Evolutionary conservation across 371 early-diverging fungal species (phyloP).

Genomic region (Mycotypha africana): DNA sequence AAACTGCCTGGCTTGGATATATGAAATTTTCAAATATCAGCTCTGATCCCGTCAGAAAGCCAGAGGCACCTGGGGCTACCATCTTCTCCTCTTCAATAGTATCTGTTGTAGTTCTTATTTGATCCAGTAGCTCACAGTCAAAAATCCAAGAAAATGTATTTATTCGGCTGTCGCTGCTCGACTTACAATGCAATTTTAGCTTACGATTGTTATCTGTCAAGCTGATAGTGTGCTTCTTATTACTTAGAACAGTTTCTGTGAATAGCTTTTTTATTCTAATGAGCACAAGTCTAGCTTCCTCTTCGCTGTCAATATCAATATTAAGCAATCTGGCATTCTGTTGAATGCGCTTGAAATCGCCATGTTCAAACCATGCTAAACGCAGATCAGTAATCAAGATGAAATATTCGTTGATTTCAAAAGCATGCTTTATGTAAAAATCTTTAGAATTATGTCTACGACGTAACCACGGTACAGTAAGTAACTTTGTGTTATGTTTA

Average conservation of each 20-base stretch:
- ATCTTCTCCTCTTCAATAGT: no score
- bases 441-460: background rate
- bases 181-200: background rate
- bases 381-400: constrained; percentile 7
- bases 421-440: constrained; percentile 13
- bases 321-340: background rate
- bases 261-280: background rate
- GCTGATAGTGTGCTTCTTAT: background rate
- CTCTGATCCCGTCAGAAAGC: constrained; percentile 4
- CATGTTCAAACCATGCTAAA: constrained; percentile 17
- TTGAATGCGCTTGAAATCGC: constrained; percentile 4
- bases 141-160: background rate
- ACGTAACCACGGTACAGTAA: constrained; percentile 1
- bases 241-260: background rate
- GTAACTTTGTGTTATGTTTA: background rate
- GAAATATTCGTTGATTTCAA: constrained; percentile 5
- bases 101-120: background rate
- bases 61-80: background rate
- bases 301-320: constrained; percentile 10
- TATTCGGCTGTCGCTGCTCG: background rate
- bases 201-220: background rate
- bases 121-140: background rate
- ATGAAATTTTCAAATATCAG: constrained; percentile 10
- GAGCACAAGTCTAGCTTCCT: background rate
- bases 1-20: constrained; percentile 5